These are phyloP conservation scores for Sporothrix inflata DNA, from an alignment of 2,329 filamentous ascomycete genomes.

Conservation along the genomic window DNA sequence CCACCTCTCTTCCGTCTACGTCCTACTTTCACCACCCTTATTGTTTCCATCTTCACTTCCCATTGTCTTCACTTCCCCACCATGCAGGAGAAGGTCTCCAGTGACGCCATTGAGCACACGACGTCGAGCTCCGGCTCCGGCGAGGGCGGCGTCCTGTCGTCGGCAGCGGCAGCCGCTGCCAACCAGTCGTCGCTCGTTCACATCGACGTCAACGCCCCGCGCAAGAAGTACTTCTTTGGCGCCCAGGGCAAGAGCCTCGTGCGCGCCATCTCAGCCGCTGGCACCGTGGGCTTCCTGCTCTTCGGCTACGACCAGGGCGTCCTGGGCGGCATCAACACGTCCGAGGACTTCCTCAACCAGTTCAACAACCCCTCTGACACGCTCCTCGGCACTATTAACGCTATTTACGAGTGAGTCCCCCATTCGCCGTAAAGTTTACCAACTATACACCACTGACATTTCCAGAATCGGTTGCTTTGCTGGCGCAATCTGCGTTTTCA, in stretches of 20 bases:
- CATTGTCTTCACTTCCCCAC: neutral
- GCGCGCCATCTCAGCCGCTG: constrained; percentile 63
- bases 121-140: constrained; percentile 7
- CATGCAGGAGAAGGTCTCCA: constrained; percentile 10
- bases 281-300: constrained; percentile 71
- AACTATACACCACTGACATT: no score
- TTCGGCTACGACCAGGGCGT: constrained; percentile 70
- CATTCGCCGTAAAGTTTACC: constrained; percentile 37
- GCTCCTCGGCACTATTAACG: constrained; percentile 40
- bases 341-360: constrained; percentile 60
- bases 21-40: neutral
- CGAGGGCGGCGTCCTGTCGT: neutral
- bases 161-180: neutral
- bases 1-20: neutral
- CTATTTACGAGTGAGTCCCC: constrained; percentile 55
- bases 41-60: neutral
- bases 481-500: constrained; percentile 38
- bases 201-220: neutral
- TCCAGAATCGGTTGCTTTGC: constrained; percentile 40
- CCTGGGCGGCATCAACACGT: constrained; percentile 74
- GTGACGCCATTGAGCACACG: constrained; percentile 1
- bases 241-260: neutral
- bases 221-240: neutral
- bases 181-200: neutral
- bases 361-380: constrained; percentile 56